These are phyloP conservation scores for Adenanthera pavonina DNA, from an alignment of 306 rosid genomes.

Conservation along the genomic window DNA sequence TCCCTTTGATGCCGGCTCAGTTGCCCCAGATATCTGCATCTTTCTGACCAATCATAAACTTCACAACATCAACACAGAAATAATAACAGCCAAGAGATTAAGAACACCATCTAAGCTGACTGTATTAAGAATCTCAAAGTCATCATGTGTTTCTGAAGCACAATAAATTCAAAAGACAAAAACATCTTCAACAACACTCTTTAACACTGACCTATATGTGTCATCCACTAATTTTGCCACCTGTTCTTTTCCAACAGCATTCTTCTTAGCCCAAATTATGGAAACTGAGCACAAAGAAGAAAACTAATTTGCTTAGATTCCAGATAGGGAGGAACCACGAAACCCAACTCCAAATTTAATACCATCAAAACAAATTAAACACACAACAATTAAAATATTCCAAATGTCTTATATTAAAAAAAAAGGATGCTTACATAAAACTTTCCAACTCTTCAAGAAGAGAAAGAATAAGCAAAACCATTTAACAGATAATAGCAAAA, in stretches of 20 bases:
- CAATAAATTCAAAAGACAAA: conserved; percentile 12
- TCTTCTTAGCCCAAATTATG: conserved; percentile 76
- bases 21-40: conserved; percentile 94
- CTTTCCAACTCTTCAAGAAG: conserved; percentile 26
- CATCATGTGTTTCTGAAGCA: conserved; percentile 26
- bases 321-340: neutral
- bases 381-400: neutral
- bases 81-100: conserved; percentile 21
- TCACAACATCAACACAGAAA: conserved; percentile 22
- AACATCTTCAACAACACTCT: neutral
- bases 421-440: neutral
- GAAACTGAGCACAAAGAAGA: conserved; percentile 55
- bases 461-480: neutral
- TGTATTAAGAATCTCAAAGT: neutral
- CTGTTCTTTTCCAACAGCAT: conserved; percentile 77
- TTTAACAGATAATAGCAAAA: neutral
- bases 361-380: conserved; percentile 27
- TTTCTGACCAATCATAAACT: conserved; percentile 62
- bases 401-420: conserved; percentile 23
- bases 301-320: conserved; percentile 18
- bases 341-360: conserved; percentile 31
- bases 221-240: conserved; percentile 95
- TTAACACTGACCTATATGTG: conserved; percentile 79
- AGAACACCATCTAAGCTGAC: neutral
- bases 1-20: conserved; percentile 90